Percentiles rank a stretch among this genome's conserved stretches.
Evolutionary conservation across 2,329 filamentous ascomycete species (phyloP).

Genomic region (Cladosporium sp.): DNA sequence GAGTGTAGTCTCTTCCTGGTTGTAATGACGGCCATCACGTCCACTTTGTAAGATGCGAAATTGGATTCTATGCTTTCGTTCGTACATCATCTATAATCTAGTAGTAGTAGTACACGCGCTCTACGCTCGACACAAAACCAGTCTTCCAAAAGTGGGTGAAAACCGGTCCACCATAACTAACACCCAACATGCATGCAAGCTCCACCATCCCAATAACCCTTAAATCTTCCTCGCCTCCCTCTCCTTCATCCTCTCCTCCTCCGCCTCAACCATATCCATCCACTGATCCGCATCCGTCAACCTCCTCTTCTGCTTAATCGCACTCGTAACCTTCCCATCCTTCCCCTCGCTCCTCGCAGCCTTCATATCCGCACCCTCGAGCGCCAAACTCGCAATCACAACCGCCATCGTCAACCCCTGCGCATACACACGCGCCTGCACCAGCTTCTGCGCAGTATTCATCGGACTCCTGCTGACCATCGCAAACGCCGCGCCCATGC

Average conservation of each 20-base stretch:
- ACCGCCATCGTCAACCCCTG: constrained; percentile 86
- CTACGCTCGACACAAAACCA: constrained; percentile 8
- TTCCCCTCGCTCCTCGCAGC: constrained; percentile 57
- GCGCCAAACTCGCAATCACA: constrained; percentile 75
- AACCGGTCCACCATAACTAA: not conserved
- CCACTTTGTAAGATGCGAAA: not conserved
- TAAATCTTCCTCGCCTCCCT: constrained; percentile 41
- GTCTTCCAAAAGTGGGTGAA: not conserved
- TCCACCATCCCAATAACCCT: not conserved
- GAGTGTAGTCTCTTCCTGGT: not conserved
- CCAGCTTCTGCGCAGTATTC: constrained; percentile 80
- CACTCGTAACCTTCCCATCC: constrained; percentile 76
- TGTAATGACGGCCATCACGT: not conserved
- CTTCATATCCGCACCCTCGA: constrained; percentile 79
- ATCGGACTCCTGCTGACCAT: constrained; percentile 77
- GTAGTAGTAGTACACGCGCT: constrained; percentile 12
- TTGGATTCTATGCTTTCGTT: not conserved
- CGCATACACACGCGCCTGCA: constrained; percentile 94
- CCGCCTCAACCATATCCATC: constrained; percentile 85
- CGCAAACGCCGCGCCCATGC: constrained; percentile 73
- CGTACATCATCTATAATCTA: not conserved
- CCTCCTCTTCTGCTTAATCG: constrained; percentile 79
- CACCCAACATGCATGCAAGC: not conserved
- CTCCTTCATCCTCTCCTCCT: constrained; percentile 64
- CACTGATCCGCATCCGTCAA: constrained; percentile 90